A percentile compares a stretch with the other conserved stretches of the same genome.
Evolutionary conservation across 345 rosid species (phyloP).

Genomic region (Acer campestre): DNA sequence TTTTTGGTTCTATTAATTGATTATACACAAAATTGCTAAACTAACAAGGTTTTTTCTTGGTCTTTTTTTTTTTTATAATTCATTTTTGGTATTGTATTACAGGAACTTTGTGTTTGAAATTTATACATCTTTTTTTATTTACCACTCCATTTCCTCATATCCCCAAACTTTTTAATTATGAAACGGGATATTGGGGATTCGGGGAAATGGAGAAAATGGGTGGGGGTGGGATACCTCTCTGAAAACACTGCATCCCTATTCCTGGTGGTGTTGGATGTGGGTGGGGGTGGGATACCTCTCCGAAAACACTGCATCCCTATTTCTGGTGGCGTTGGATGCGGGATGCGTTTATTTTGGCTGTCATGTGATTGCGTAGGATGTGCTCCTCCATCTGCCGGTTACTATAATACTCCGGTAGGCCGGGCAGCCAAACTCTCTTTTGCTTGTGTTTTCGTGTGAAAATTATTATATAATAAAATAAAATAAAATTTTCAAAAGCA

Average conservation of each 20-base stretch:
- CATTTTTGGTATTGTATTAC: too few species aligned
- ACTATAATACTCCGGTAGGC: constrained; percentile 65
- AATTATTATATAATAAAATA: too few species aligned
- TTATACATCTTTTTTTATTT: too few species aligned
- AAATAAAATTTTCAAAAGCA: too few species aligned
- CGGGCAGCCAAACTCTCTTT: neutral
- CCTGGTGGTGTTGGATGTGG: constrained; percentile 76
- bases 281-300: constrained; percentile 10
- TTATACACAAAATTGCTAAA: neutral
- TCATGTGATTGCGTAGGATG: constrained; percentile 88
- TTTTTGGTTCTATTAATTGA: neutral
- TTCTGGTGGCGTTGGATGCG: constrained; percentile 71
- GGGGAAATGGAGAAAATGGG: too few species aligned
- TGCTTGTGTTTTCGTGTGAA: neutral
- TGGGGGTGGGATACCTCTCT: too few species aligned
- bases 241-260: too few species aligned
- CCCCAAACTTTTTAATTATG: too few species aligned
- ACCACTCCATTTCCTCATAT: too few species aligned
- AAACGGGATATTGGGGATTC: too few species aligned
- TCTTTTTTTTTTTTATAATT: neutral
- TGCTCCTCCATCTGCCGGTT: constrained; percentile 65
- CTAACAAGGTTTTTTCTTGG: neutral
- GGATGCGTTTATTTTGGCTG: constrained; percentile 88
- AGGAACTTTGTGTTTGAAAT: too few species aligned
- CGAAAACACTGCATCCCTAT: too few species aligned